These are phyloP conservation scores for Epichloe brachyelytri DNA, from an alignment of 2,329 filamentous ascomycete genomes.

Conservation along the genomic window DNA sequence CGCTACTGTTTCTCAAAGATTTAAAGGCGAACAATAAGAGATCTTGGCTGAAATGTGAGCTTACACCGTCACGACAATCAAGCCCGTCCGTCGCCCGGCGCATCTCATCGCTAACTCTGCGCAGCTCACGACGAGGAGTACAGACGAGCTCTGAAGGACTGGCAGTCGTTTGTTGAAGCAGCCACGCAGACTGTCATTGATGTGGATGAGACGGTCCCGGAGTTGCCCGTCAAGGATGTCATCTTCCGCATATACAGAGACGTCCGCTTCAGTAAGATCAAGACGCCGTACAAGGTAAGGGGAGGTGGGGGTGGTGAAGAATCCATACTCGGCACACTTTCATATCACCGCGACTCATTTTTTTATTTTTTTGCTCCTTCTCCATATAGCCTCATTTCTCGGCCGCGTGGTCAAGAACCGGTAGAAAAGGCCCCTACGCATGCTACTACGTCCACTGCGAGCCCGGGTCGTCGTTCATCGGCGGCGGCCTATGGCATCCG, in stretches of 20 bases:
- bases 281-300: slow-evolving; percentile 74
- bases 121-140: slow-evolving; percentile 70
- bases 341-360: neutral
- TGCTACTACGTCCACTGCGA: slow-evolving; percentile 80
- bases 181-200: slow-evolving; percentile 59
- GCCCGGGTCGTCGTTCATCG: slow-evolving; percentile 59
- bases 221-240: slow-evolving; percentile 74
- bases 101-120: neutral
- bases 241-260: slow-evolving; percentile 83
- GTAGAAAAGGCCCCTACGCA: slow-evolving; percentile 76
- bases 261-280: slow-evolving; percentile 71
- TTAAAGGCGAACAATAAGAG: slow-evolving; percentile 47
- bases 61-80: neutral
- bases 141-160: slow-evolving; percentile 65
- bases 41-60: slow-evolving; percentile 45
- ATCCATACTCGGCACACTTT: too few species aligned
- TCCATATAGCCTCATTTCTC: slow-evolving; percentile 58
- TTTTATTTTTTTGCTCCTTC: neutral
- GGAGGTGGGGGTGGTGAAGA: neutral
- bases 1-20: slow-evolving; percentile 42
- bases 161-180: slow-evolving; percentile 62
- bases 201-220: slow-evolving; percentile 70
- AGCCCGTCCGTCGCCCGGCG: too few species aligned
- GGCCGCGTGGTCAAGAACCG: slow-evolving; percentile 76
- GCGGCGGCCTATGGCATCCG: slow-evolving; percentile 73